Conservation (phyloP, 305 asterid species). For the Salvia sclarea region DNA sequence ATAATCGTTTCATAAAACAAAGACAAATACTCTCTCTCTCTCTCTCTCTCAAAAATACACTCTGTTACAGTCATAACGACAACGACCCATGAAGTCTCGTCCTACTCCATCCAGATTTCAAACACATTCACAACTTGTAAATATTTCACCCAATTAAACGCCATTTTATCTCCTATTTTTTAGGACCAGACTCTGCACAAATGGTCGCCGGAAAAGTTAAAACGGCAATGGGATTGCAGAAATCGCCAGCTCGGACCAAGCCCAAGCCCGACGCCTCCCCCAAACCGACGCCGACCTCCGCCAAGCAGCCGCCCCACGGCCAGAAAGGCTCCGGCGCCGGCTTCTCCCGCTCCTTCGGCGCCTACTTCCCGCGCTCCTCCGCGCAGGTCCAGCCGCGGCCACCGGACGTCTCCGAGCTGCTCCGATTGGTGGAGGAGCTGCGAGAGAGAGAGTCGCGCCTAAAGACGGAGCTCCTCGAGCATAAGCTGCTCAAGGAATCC, state of each 20-base stretch:
- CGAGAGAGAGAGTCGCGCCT: conserved; percentile 72
- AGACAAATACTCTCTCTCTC: background rate
- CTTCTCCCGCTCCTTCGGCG: conserved; percentile 69
- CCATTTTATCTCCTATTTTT: background rate
- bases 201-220: conserved; percentile 94
- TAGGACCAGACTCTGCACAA: conserved; percentile 28
- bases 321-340: conserved; percentile 46
- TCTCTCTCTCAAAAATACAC: conserved; percentile 17
- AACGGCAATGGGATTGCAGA: conserved; percentile 68
- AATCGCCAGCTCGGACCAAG: conserved; percentile 53
- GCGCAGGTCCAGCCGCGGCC: conserved; percentile 91
- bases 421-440: conserved; percentile 66
- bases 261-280: conserved; percentile 45
- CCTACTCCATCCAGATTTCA: conserved; percentile 37
- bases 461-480: conserved; percentile 76
- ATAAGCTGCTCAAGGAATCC: conserved; percentile 61
- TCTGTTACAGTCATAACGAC: conserved; percentile 30
- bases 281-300: conserved; percentile 43
- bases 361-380: conserved; percentile 75
- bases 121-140: conserved; percentile 4
- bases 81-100: conserved; percentile 38
- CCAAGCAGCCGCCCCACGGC: conserved; percentile 37
- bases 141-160: background rate
- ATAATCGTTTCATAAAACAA: conserved; percentile 13
- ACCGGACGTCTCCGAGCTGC: conserved; percentile 74